phyloP scores from a whole-genome alignment of 148 eudicot genomes.

The Suaeda aralocaspica region DNA sequence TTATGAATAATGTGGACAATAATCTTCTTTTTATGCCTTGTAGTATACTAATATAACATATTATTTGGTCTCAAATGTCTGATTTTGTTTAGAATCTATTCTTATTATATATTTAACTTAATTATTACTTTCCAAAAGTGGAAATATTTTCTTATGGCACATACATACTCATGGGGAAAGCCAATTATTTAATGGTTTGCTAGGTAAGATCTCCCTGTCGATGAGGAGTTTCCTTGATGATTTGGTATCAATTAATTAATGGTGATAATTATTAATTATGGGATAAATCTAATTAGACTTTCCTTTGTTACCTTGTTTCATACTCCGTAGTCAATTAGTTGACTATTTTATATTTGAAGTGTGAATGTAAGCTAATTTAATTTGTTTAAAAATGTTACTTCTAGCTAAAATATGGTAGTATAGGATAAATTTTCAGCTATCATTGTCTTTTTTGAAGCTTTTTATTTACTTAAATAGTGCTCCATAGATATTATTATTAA shows the following conservation, averaged over 20 bases:
- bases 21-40: background rate
- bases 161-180: background rate
- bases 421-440: too few relatives aligned
- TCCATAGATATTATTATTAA: too few relatives aligned
- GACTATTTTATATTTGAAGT: too few relatives aligned
- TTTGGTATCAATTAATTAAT: background rate
- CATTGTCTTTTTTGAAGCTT: too few relatives aligned
- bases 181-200: background rate
- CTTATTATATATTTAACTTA: background rate
- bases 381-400: too few relatives aligned
- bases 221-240: background rate
- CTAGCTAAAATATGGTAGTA: too few relatives aligned
- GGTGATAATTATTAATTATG: too few relatives aligned
- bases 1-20: background rate
- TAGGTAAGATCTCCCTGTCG: background rate
- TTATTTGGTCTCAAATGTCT: conserved; percentile 10
- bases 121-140: conserved; percentile 11
- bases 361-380: too few relatives aligned
- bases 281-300: too few relatives aligned
- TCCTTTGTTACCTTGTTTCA: too few relatives aligned
- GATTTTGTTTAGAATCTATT: conserved; percentile 2
- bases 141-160: background rate
- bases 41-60: background rate
- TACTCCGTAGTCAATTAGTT: too few relatives aligned
- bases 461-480: too few relatives aligned